A percentile compares a stretch with the other conserved stretches of the same genome.
Conservation (phyloP, 345 rosid species). For the Draba incana region DNA sequence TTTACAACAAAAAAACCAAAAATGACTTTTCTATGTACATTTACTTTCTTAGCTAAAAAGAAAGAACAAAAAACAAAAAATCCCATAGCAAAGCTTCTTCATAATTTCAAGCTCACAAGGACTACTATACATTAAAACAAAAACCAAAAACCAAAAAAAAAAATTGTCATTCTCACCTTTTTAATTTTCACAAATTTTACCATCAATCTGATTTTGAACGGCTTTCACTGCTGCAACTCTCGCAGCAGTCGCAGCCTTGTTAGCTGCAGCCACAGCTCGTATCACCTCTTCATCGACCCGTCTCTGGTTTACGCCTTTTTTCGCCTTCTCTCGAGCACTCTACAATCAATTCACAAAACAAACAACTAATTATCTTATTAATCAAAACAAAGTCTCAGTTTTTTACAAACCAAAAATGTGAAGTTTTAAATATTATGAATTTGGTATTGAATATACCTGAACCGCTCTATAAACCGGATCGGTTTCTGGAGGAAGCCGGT, state of each 20-base stretch:
- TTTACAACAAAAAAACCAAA: neutral
- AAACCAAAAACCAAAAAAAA: neutral
- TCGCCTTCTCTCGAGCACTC: conserved; percentile 78
- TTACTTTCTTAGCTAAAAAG: conserved; percentile 28
- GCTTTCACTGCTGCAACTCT: conserved; percentile 96
- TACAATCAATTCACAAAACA: conserved; percentile 25
- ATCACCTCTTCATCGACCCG: conserved; percentile 76
- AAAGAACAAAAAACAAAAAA: neutral
- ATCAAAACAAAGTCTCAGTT: neutral
- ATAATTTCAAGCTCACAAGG: conserved; percentile 35
- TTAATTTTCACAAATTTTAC: conserved; percentile 68
- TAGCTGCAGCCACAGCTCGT: conserved; percentile 75
- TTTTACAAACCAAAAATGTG: neutral
- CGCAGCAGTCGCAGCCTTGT: conserved; percentile 89
- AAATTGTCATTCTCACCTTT: conserved; percentile 5
- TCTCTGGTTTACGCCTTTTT: conserved; percentile 52
- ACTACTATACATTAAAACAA: neutral
- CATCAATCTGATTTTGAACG: conserved; percentile 83
- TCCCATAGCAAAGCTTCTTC: conserved; percentile 33
- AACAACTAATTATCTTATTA: neutral
- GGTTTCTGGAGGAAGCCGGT: conserved; percentile 47
- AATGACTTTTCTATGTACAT: conserved; percentile 30
- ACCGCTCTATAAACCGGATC: conserved; percentile 60
- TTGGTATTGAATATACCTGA: conserved; percentile 50
- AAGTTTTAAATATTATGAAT: too few species aligned